Evolutionary conservation across 345 rosid species (phyloP).

Genomic region (Garcia nutans): DNA sequence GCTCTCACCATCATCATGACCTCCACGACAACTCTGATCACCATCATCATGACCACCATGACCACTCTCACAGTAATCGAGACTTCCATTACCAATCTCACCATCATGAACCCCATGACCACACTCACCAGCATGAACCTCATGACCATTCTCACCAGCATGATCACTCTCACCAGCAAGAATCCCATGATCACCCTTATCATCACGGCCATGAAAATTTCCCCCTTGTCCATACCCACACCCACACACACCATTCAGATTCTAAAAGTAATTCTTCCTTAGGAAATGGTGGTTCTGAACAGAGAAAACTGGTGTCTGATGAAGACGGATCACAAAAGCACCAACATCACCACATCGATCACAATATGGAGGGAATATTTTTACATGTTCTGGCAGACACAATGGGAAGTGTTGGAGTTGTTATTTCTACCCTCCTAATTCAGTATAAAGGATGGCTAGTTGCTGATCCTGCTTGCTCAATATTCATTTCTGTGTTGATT

Average conservation of each 20-base stretch:
- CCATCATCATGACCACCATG: conserved; percentile 8
- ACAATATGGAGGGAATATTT: conserved; percentile 99
- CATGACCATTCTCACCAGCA: too few species aligned
- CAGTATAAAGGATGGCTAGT: conserved; percentile 98
- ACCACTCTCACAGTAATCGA: conserved; percentile 21
- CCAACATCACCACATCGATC: conserved; percentile 74
- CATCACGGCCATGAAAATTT: conserved; percentile 6
- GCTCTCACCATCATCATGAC: conserved; percentile 19
- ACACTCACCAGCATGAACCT: too few species aligned
- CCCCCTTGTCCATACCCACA: background rate
- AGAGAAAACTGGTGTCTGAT: conserved; percentile 14
- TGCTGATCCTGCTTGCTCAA: conserved; percentile 97
- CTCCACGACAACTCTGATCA: conserved; percentile 27
- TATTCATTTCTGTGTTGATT: conserved; percentile 80
- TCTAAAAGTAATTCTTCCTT: conserved; percentile 17
- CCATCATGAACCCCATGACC: conserved; percentile 13
- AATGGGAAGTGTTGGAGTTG: conserved; percentile 96
- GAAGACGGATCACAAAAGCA: conserved; percentile 24
- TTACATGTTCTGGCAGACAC: conserved; percentile 95
- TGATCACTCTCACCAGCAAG: too few species aligned
- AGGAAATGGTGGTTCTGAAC: background rate
- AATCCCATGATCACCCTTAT: background rate
- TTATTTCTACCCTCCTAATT: conserved; percentile 84
- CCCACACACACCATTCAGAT: conserved; percentile 16
- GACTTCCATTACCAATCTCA: conserved; percentile 7